A percentile compares a stretch with the other conserved stretches of the same genome.
Evolutionary conservation across 106 monocot genomes (phyloP).

Genomic region (Iris macrosiphon): DNA sequence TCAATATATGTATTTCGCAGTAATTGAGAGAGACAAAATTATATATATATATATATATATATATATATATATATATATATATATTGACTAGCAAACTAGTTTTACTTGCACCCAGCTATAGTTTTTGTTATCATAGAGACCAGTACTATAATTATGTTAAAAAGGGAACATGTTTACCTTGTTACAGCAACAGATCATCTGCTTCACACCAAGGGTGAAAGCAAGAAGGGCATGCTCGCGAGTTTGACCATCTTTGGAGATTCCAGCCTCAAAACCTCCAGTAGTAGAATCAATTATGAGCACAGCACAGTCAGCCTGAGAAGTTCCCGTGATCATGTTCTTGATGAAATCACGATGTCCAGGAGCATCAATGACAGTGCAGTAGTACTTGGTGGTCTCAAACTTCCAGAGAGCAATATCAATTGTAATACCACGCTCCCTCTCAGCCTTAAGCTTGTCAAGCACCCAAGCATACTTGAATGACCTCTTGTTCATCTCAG

Average conservation of each 20-base stretch:
- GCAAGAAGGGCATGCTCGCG: slow-evolving; percentile 16
- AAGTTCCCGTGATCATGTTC: slow-evolving; percentile 20
- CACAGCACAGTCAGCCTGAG: slow-evolving; percentile 18
- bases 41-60: too few relatives aligned
- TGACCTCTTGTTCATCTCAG: slow-evolving; percentile 34
- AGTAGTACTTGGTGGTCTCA: slow-evolving; percentile 22
- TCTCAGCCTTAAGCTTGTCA: slow-evolving; percentile 20
- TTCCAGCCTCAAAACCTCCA: slow-evolving; percentile 19
- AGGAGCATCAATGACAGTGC: slow-evolving; percentile 17
- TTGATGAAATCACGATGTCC: slow-evolving; percentile 22
- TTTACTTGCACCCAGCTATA: too few relatives aligned
- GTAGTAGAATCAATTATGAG: slow-evolving; percentile 17
- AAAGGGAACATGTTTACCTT: slow-evolving; percentile 15
- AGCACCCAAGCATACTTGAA: slow-evolving; percentile 26
- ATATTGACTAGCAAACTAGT: too few relatives aligned
- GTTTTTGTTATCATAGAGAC: too few relatives aligned
- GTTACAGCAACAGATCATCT: slow-evolving; percentile 24
- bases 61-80: too few relatives aligned
- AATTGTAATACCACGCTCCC: slow-evolving; percentile 19
- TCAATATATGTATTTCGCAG: too few relatives aligned
- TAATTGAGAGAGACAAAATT: too few relatives aligned
- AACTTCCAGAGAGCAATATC: slow-evolving; percentile 23
- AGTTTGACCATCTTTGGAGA: slow-evolving; percentile 20
- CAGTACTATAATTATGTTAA: too few relatives aligned
- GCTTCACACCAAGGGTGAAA: slow-evolving; percentile 21